Evolutionary conservation across 2,329 filamentous ascomycete species (phyloP), one percentile per base, ranked within the genome.

Genomic region (Fusarium beomiforme): DNA sequence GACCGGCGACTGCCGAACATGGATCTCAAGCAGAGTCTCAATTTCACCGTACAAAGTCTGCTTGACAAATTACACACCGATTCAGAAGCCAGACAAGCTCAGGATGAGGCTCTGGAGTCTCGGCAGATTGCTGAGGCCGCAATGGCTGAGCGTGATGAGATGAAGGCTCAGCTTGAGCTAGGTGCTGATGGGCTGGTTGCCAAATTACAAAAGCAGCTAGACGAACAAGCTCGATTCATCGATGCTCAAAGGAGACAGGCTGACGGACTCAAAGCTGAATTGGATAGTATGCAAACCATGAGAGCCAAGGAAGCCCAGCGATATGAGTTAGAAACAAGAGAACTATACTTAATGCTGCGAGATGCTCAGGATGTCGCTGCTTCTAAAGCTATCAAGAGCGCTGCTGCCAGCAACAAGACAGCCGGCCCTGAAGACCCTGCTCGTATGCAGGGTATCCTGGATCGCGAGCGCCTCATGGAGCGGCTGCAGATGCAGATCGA

Each of bases 21-120:
- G 90, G 96, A 99, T 80, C 88, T 99, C 65, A 98, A 98, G 84
- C 95, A 98, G 81, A 97, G 94, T 78, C 88, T 99, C 72, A 98
- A 97, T 80, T 98, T 98, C 77, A 98, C 95, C 0, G 96, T 99
- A 13, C 96, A 98, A 83, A 97, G 90, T 80, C 86, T 99, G 74
- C 86, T 99, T 69, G 96, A 98, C 83, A 97, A 97, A 83, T 86
- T 99, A 56, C 96, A 98, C 79, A 98, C 96, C 4, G 96, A 99
- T 82, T 95, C 93, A 1, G 96, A 99, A 82, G 95, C 96, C 51
- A 89, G 95, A 23, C 94, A 95, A 82, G 94, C 94, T 26, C 90
- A 94, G 65, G 96, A 98, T 85, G 95, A 98, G 81, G 92, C 95
- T 13, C 85, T 96, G 33, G 94, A 98, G 82, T 92, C 93, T 16